Evolutionary conservation across 1,284 basidiomycete genomes (phyloP).

Genomic region (Schizophyllum amplum): DNA sequence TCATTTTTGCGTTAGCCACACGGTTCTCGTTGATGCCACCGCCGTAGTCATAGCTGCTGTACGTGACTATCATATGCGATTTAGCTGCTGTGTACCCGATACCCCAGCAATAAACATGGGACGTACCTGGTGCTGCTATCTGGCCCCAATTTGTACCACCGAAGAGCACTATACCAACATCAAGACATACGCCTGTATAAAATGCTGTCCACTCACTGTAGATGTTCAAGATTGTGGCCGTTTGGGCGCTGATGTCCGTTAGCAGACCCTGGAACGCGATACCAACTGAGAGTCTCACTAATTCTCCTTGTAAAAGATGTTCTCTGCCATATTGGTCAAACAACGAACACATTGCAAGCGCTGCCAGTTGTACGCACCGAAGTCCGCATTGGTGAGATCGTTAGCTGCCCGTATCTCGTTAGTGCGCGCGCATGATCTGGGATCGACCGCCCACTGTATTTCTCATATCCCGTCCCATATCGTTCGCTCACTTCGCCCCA

Average conservation of each 20-base stretch:
- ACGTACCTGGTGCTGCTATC: conserved; percentile 39
- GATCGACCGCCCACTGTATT: conserved; percentile 29
- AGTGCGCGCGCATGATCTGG: background rate
- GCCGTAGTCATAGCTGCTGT: background rate
- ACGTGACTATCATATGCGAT: background rate
- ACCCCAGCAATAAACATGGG: conserved; percentile 45
- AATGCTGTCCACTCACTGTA: conserved; percentile 28
- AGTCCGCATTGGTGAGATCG: conserved; percentile 30
- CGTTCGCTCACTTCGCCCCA: conserved; percentile 29
- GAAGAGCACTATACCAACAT: conserved; percentile 30
- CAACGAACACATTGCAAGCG: background rate
- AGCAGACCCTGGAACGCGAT: background rate
- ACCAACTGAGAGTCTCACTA: conserved; percentile 25
- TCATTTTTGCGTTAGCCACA: conserved; percentile 40
- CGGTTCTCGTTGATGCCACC: conserved; percentile 45
- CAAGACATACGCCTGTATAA: background rate
- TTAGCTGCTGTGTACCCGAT: background rate
- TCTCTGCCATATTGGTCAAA: conserved; percentile 23
- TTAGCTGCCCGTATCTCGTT: background rate
- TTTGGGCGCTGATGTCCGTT: conserved; percentile 29
- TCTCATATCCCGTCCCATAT: conserved; percentile 43
- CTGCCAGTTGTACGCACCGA: conserved; percentile 21
- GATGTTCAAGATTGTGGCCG: conserved; percentile 39
- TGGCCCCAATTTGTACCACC: conserved; percentile 47
- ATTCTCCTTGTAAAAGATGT: conserved; percentile 43